A percentile compares a stretch with the other conserved stretches of the same genome.
phyloP scores from a whole-genome alignment of 2,329 filamentous ascomycete species.

The Lachnellula hyalina region DNA sequence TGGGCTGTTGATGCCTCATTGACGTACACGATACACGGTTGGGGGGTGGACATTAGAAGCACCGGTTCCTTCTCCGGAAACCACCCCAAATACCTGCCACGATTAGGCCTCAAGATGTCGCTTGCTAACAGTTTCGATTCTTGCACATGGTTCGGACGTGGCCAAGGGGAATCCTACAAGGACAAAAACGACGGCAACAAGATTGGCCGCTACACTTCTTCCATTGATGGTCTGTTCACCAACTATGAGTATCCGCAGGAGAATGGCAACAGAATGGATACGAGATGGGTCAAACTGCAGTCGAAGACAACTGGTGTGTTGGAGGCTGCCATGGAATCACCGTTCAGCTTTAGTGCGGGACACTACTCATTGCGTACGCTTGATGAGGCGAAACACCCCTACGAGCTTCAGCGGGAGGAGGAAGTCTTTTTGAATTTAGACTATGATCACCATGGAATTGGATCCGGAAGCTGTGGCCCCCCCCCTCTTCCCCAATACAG shows the following conservation, averaged over 20 bases:
- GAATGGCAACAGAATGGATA: conserved; percentile 57
- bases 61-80: conserved; percentile 42
- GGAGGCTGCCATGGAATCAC: conserved; percentile 18
- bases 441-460: conserved; percentile 42
- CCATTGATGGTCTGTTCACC: conserved; percentile 47
- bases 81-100: conserved; percentile 49
- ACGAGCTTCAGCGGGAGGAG: conserved; percentile 51
- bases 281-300: conserved; percentile 46
- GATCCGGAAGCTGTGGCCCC: conserved; percentile 47
- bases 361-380: conserved; percentile 48
- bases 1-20: conserved; percentile 51
- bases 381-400: conserved; percentile 56
- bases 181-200: conserved; percentile 60
- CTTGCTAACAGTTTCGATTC: conserved; percentile 42
- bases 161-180: conserved; percentile 59
- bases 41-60: conserved; percentile 42
- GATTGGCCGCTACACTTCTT: conserved; percentile 47
- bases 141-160: conserved; percentile 61
- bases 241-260: conserved; percentile 66
- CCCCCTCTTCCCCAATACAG: conserved; percentile 45
- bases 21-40: conserved; percentile 47
- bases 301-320: conserved; percentile 21
- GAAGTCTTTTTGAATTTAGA: conserved; percentile 39
- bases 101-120: conserved; percentile 55
- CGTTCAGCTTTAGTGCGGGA: conserved; percentile 45